Conservation (phyloP, 768 basidiomycete genomes). For the Serendipita sp. region DNA sequence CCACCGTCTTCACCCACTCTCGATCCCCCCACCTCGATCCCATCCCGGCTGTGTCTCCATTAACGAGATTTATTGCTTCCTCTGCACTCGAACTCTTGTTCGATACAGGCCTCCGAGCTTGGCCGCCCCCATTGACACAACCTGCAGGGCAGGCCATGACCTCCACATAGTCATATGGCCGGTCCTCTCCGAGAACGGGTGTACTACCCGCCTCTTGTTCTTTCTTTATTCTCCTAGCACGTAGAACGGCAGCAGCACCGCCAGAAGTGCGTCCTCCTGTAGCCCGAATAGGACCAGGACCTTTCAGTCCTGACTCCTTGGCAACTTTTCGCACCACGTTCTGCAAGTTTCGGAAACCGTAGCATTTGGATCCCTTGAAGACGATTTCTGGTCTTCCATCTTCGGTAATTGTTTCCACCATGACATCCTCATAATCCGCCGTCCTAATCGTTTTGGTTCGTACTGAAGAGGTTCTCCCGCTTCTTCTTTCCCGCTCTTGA, state of each 20-base stretch:
- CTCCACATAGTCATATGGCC: conserved; percentile 77
- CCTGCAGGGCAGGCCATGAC: conserved; percentile 99
- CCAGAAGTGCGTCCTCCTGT: conserved; percentile 13
- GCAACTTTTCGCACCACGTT: conserved; percentile 90
- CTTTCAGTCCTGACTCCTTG: conserved; percentile 61
- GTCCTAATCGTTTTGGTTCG: conserved; percentile 46
- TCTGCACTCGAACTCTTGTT: conserved; percentile 25
- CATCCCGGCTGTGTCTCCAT: conserved; percentile 3
- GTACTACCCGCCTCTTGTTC: conserved; percentile 13
- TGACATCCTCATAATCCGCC: conserved; percentile 65
- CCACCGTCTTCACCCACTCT: conserved; percentile 69
- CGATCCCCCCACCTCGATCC: conserved; percentile 66
- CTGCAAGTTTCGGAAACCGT: conserved; percentile 93
- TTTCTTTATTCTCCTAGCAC: neutral
- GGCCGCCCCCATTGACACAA: conserved; percentile 95
- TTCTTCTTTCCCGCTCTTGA: conserved; percentile 21
- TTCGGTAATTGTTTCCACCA: conserved; percentile 25
- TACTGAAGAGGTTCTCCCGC: conserved; percentile 27
- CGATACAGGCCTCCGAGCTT: conserved; percentile 26
- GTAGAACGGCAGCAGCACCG: conserved; percentile 17
- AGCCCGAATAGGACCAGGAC: conserved; percentile 46
- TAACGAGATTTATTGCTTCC: conserved; percentile 16
- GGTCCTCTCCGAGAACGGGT: conserved; percentile 22
- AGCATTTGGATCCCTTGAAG: conserved; percentile 90
- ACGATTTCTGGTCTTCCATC: conserved; percentile 39